These are phyloP conservation scores for Rhynchospora breviuscula DNA, from an alignment of 176 grass and related monocot species.

Conservation along the genomic window DNA sequence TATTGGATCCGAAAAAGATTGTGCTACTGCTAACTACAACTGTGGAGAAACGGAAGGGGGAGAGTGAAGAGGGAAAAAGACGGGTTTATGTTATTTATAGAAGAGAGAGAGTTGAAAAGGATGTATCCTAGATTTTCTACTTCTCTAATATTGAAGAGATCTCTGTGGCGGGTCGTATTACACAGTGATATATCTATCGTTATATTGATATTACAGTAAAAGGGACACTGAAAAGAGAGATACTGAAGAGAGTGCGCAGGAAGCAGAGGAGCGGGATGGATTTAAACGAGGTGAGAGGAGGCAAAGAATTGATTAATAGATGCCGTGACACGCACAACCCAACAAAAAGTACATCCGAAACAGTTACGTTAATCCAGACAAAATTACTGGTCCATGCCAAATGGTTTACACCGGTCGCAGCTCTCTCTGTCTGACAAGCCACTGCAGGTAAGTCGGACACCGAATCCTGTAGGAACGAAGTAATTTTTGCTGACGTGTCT, in stretches of 20 bases:
- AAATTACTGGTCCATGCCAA: background rate
- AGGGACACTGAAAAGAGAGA: background rate
- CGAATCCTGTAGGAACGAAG: background rate
- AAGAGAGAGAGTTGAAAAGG: background rate
- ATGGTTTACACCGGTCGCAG: background rate
- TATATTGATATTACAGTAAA: background rate
- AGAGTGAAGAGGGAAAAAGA: background rate
- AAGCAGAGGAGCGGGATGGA: background rate
- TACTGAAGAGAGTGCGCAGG: background rate
- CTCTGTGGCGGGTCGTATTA: background rate
- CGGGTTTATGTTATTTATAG: conserved; percentile 8
- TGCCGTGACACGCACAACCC: conserved; percentile 8
- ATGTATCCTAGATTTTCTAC: background rate
- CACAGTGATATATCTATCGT: background rate
- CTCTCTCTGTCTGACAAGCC: background rate
- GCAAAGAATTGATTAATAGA: background rate
- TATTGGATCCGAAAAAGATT: conserved; percentile 7
- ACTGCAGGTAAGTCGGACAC: background rate
- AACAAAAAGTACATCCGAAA: conserved; percentile 3
- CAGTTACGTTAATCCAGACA: background rate
- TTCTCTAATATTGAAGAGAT: background rate
- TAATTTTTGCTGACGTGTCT: background rate
- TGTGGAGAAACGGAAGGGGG: background rate
- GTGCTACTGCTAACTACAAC: too few relatives aligned
- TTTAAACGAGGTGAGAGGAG: background rate